phyloP scores from a whole-genome alignment of 1,139 yeast species.

The Candida labiduridarum region DNA sequence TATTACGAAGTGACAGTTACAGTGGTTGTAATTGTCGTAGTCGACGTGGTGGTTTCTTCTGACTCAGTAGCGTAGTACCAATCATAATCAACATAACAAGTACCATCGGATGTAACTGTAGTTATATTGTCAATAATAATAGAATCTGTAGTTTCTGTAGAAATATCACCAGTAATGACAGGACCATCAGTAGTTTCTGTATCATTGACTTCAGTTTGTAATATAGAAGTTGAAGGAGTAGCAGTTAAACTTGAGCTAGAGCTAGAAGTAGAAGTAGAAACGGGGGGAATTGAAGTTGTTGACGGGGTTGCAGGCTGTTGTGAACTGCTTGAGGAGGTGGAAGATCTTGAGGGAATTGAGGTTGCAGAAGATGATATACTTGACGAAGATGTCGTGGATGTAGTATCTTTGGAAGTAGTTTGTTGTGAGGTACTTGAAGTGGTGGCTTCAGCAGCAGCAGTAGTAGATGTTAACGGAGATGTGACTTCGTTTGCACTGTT shows the following conservation, averaged over 20 bases:
- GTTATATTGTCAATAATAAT: slow-evolving; percentile 43
- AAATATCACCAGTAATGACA: slow-evolving; percentile 31
- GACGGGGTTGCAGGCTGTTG: not conserved
- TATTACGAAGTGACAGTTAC: slow-evolving; percentile 25
- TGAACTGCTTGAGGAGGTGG: not conserved
- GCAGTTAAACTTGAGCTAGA: slow-evolving; percentile 1
- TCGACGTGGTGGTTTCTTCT: slow-evolving; percentile 40
- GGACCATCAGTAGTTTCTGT: slow-evolving; percentile 26
- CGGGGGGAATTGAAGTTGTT: slow-evolving; percentile 2
- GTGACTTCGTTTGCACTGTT: slow-evolving; percentile 14
- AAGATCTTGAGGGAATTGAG: not conserved
- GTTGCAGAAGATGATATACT: too few species aligned
- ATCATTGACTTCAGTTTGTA: slow-evolving; percentile 7
- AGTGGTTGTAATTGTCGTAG: slow-evolving; percentile 42
- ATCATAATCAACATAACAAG: slow-evolving; percentile 47
- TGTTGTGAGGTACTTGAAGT: slow-evolving; percentile 6
- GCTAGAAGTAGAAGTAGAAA: slow-evolving; percentile 7
- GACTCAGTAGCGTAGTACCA: slow-evolving; percentile 38
- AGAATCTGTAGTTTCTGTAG: slow-evolving; percentile 37
- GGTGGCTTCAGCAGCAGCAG: slow-evolving; percentile 7
- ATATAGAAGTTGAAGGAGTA: slow-evolving; percentile 11
- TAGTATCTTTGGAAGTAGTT: slow-evolving; percentile 6
- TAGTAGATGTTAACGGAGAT: slow-evolving; percentile 2
- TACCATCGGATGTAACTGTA: slow-evolving; percentile 36
- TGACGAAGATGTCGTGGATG: slow-evolving; percentile 2